A percentile compares a stretch with the other conserved stretches of the same genome.
These are phyloP conservation scores for Aureobasidium namibiae DNA, from an alignment of 2,329 filamentous ascomycete genomes.

Conservation along the genomic window DNA sequence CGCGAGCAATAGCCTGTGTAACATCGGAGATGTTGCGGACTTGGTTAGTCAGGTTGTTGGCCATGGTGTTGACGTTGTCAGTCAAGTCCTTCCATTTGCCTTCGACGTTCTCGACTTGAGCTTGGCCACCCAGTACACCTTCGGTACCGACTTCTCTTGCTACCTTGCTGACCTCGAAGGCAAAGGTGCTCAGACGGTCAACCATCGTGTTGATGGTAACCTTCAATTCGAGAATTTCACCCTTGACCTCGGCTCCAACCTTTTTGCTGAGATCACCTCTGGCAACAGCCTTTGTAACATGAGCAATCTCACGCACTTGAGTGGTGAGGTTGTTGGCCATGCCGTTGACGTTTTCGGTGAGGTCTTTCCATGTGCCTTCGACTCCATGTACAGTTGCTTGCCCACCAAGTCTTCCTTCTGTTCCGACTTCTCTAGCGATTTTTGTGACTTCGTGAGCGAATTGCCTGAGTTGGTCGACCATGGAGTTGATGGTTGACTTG, in stretches of 20 bases:
- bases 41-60: slow-evolving; percentile 55
- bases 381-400: slow-evolving; percentile 46
- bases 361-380: slow-evolving; percentile 46
- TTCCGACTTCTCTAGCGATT: slow-evolving; percentile 45
- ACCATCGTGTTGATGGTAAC: slow-evolving; percentile 73
- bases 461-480: slow-evolving; percentile 46
- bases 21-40: slow-evolving; percentile 90
- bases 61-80: slow-evolving; percentile 61
- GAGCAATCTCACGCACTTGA: slow-evolving; percentile 46
- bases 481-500: slow-evolving; percentile 45
- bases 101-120: slow-evolving; percentile 56
- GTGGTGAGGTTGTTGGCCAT: slow-evolving; percentile 46
- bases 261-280: slow-evolving; percentile 45
- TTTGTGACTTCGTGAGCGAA: slow-evolving; percentile 47
- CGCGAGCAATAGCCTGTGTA: slow-evolving; percentile 89
- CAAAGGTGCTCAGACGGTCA: slow-evolving; percentile 55
- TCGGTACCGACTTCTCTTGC: slow-evolving; percentile 58
- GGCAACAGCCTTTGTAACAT: slow-evolving; percentile 45
- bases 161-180: slow-evolving; percentile 58
- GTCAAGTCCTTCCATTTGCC: slow-evolving; percentile 61
- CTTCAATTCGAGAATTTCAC: slow-evolving; percentile 57
- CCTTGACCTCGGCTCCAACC: slow-evolving; percentile 44
- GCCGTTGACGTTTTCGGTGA: slow-evolving; percentile 47
- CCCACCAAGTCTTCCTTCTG: slow-evolving; percentile 42
- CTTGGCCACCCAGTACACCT: slow-evolving; percentile 55